Evolutionary conservation across 1,284 basidiomycete genomes (phyloP).

Genomic region (Cutaneotrichosporon arboriforme): DNA sequence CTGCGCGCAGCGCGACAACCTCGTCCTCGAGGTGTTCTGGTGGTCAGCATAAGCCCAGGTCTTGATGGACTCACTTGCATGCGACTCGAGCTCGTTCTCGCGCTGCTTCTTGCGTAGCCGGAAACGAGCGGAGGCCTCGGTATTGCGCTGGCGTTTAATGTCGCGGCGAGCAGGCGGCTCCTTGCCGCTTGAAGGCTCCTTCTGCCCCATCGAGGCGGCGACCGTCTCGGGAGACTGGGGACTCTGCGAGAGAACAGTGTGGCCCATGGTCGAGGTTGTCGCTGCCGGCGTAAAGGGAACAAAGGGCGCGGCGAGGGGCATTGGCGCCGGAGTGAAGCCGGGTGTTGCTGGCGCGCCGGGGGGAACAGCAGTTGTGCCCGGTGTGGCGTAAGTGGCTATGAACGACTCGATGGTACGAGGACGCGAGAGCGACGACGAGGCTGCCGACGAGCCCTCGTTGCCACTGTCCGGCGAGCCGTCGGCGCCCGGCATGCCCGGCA

Average conservation of each 20-base stretch:
- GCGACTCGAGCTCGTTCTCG: slow-evolving; percentile 82
- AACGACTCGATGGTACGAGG: slow-evolving; percentile 40
- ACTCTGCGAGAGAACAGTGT: neutral
- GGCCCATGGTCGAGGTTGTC: neutral
- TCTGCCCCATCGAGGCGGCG: too few species aligned
- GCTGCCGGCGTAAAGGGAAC: neutral
- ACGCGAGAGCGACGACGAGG: slow-evolving; percentile 7
- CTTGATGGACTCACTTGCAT: slow-evolving; percentile 66
- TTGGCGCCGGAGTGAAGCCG: slow-evolving; percentile 20
- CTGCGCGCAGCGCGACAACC: neutral
- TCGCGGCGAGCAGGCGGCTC: neutral
- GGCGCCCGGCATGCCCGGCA: slow-evolving; percentile 4
- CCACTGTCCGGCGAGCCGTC: neutral
- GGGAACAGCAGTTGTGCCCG: slow-evolving; percentile 6
- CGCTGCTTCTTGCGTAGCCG: slow-evolving; percentile 97
- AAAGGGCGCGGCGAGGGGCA: neutral
- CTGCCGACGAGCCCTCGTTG: slow-evolving; percentile 1
- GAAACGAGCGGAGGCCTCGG: slow-evolving; percentile 92
- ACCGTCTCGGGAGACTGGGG: neutral
- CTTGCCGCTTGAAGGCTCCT: neutral
- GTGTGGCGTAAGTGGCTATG: slow-evolving; percentile 38
- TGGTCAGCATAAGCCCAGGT: neutral
- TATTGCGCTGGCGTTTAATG: slow-evolving; percentile 83
- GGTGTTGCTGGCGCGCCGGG: slow-evolving; percentile 3
- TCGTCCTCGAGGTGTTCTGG: slow-evolving; percentile 5